Percentiles rank a stretch among this genome's conserved stretches.
phyloP scores from a whole-genome alignment of 208 protist genomes.

The Acanthamoeba divionensis region DNA sequence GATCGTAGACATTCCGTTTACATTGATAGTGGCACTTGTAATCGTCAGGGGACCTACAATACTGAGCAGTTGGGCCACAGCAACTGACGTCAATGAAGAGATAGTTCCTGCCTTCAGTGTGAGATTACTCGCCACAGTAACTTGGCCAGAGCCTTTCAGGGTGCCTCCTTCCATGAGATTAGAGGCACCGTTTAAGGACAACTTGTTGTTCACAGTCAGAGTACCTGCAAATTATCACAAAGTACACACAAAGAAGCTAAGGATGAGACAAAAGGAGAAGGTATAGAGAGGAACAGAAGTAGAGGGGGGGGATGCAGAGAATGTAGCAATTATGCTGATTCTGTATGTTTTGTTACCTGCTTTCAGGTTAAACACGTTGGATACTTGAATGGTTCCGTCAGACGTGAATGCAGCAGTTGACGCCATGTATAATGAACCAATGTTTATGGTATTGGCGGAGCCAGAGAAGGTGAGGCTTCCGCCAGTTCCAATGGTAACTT shows the following conservation, averaged over 20 bases:
- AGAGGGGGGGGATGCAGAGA: no score
- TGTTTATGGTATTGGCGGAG: neutral
- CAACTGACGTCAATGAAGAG: neutral
- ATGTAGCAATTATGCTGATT: no score
- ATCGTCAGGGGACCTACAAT: neutral
- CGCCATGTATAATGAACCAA: neutral
- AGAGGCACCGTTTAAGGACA: neutral
- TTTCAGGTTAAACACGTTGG: neutral
- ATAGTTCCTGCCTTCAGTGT: neutral
- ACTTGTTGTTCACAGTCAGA: neutral
- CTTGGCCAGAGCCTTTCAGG: neutral
- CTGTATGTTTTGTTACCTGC: no score
- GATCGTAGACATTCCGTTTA: slow-evolving; percentile 11
- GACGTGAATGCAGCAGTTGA: neutral
- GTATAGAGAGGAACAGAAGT: no score
- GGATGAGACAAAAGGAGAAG: no score
- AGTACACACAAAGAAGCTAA: no score
- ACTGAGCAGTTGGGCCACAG: neutral
- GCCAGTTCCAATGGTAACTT: no score
- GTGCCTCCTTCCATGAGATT: neutral
- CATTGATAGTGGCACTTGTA: neutral
- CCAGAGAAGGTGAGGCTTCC: neutral
- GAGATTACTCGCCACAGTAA: neutral
- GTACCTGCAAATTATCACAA: neutral
- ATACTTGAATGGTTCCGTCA: neutral